Evolutionary conservation across 1,139 yeast genomes (phyloP), one percentile per base, ranked within the genome.

Genomic region (Diutina ranongensis): DNA sequence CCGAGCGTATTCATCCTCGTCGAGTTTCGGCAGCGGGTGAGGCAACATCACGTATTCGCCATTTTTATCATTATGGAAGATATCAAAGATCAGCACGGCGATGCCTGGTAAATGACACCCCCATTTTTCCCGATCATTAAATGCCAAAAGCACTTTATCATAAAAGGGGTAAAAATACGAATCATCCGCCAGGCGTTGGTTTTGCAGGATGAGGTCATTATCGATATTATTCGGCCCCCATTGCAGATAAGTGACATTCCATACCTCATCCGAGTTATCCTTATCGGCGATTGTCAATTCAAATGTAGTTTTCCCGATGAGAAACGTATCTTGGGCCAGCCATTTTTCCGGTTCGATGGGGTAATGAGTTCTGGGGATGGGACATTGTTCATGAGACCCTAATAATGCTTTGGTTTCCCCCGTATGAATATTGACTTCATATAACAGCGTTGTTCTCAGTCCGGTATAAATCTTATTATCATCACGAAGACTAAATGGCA

Each of bases 151-250:
- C 4, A 86, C 78, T 54, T 74, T 78, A 56, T 86, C 94, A 57
- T 83, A 86, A 56, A 86, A 78, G 1, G 97, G 95, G 1, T 94
- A 82, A 51, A 92, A 80, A 54, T 84, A 84, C 3, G 86, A 64
- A 40, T 81, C 79, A 59, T 89, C 97, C 19, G 72, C 52, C 3
- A 86, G 75, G 44, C 71, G 67, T 40, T 60, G 62, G 49, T 68
- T 69, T 52, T 82, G 75, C 51, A 61, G 48, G 20, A 67, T 78
- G 49, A 89, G 68, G 57, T 83, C 92, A 38, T 71, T 68, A 58
- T 92, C 95, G 49, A 89, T 69, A 52, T 87, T 81, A 62, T 89
- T 89, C 25, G 95, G 95, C 7, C 94, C 95, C 97, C 97, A 92
- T 46, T 83, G 76, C 1, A 94, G 73, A 57, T 84, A 89, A 0